A percentile compares a stretch with the other conserved stretches of the same genome.
Conservation (phyloP, 2,329 filamentous ascomycete genomes). For the Cladosporium austrohemisphaericum region DNA sequence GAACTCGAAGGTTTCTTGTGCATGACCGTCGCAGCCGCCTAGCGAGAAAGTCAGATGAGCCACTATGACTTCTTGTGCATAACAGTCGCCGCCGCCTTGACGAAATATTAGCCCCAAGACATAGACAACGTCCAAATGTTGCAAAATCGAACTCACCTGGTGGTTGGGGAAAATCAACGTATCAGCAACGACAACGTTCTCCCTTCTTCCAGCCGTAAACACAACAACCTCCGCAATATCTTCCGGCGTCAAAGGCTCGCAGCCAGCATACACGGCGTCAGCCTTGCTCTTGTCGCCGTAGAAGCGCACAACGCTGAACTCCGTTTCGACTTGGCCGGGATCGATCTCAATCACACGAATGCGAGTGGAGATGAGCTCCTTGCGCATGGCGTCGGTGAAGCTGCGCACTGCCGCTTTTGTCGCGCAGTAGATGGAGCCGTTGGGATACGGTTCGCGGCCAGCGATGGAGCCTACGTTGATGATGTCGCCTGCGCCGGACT, state of each 20-base stretch:
- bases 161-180: conserved; percentile 84
- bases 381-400: conserved; percentile 78
- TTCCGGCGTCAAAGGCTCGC: conserved; percentile 79
- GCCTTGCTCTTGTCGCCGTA: conserved; percentile 86
- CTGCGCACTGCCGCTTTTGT: conserved; percentile 83
- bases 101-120: conserved; percentile 17
- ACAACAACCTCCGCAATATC: conserved; percentile 90
- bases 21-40: conserved; percentile 21
- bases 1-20: conserved; percentile 18
- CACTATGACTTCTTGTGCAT: conserved; percentile 40
- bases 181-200: conserved; percentile 90
- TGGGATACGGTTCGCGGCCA: conserved; percentile 79
- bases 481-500: conserved; percentile 82
- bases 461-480: conserved; percentile 94
- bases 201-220: conserved; percentile 74
- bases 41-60: conserved; percentile 15
- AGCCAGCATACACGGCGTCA: conserved; percentile 82
- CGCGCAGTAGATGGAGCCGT: conserved; percentile 88
- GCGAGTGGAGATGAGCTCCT: conserved; percentile 74
- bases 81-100: conserved; percentile 42
- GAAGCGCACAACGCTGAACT: conserved; percentile 86
- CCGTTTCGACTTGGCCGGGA: conserved; percentile 89
- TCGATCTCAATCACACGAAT: conserved; percentile 86
- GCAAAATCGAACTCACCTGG: conserved; percentile 59
- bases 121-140: neutral